Evolutionary conservation across 139 green algal species (phyloP), one percentile per base, ranked within the genome.

Genomic region (Coelastrella sp.): DNA sequence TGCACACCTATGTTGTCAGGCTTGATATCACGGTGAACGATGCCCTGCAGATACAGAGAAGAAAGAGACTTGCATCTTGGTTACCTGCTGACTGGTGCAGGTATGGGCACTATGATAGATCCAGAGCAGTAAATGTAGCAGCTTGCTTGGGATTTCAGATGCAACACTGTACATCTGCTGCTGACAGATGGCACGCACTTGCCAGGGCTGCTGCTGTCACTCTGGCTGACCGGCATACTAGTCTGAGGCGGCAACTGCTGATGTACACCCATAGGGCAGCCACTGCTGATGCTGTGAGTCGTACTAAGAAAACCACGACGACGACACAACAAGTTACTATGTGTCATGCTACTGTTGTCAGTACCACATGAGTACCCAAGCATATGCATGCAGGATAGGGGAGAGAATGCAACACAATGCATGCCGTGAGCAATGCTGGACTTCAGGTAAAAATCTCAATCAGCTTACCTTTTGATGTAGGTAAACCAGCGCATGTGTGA

Each of bases 11-110:
- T 90, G 85, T 94, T 94, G 65, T 94, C 92, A 17, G 92, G 92
- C 90, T 94, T 94, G 61, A 94, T 92, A 65, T 94, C 92, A 20
- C 92, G 89, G 65, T 94, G 92, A 24, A 94, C 72, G 56, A 94
- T 90, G 58, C 89, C 92, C 89, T 87, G 87, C 74, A 72, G 6
- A 75, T 11, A 87, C 61, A 60, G 12, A 72, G 15, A 72, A 3
- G 35, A 49, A 49, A 49, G 1, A 35, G 5, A 17, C 14, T 73
- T 73, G 14, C 65, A 15, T 22, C 14, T 15, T 4, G 65, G 4
- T 73, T 73, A 73, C 14, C 65, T 22, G 65, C 15, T 73, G 65
- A 49, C 35, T 49, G 35, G 3, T 49, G 35, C 3, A 49, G 35
- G 35, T 49, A 49, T 49, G 35, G 35, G 35, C 35, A 49, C 35